These are phyloP conservation scores for Aspergillus uvarum DNA, from an alignment of 2,329 filamentous ascomycete genomes.

Conservation along the genomic window DNA sequence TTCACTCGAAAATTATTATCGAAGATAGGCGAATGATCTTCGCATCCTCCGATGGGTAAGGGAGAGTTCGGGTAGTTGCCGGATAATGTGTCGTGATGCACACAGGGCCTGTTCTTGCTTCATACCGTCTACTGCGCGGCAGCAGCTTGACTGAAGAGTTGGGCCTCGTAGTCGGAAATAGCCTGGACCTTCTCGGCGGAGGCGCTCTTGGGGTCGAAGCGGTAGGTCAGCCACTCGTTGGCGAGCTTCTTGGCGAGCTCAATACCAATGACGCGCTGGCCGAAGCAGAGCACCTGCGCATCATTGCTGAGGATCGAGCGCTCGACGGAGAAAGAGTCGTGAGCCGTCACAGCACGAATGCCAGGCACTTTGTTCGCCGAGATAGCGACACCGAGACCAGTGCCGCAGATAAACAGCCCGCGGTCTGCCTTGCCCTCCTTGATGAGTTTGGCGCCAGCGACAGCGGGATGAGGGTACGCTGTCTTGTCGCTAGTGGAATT, in stretches of 20 bases:
- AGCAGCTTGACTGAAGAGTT: conserved; percentile 25
- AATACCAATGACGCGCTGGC: conserved; percentile 77
- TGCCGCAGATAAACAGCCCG: conserved; percentile 77
- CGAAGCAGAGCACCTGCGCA: conserved; percentile 83
- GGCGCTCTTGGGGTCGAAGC: conserved; percentile 68
- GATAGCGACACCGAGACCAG: conserved; percentile 83
- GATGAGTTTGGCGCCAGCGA: conserved; percentile 63
- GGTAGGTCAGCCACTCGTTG: conserved; percentile 80
- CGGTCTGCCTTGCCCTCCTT: conserved; percentile 63
- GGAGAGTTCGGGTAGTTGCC: not conserved
- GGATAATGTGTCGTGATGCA: not conserved
- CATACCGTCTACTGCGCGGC: not conserved
- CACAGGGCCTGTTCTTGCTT: not conserved
- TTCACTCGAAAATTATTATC: conserved; percentile 10
- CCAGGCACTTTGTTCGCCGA: conserved; percentile 85
- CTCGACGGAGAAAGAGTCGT: conserved; percentile 83
- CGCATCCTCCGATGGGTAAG: not conserved
- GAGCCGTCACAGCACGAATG: conserved; percentile 82
- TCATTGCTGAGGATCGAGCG: conserved; percentile 78
- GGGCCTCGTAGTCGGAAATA: conserved; percentile 45
- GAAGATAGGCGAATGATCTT: not conserved
- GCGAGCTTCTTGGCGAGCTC: conserved; percentile 76
- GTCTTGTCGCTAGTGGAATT: conserved; percentile 68
- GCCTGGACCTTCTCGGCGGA: conserved; percentile 61
- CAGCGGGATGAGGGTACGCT: conserved; percentile 76